Percentiles rank a stretch among this genome's conserved stretches.
These are phyloP conservation scores for Talaromyces sp. DNA, from an alignment of 2,329 filamentous ascomycete species.

Conservation along the genomic window DNA sequence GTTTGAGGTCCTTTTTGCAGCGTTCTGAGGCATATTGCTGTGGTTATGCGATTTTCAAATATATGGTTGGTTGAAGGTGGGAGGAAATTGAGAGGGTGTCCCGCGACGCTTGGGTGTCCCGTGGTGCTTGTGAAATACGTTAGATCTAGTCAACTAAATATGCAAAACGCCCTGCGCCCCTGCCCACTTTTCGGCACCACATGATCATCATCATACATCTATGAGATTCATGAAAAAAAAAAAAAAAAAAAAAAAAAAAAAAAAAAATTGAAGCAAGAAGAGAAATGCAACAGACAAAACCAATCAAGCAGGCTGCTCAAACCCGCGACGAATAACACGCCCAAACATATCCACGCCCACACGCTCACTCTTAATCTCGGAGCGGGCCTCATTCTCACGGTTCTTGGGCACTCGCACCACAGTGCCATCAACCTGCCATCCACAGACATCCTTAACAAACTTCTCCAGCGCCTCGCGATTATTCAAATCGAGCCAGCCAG, in stretches of 20 bases:
- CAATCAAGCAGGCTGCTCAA: conserved; percentile 69
- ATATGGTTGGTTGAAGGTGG: too few species aligned
- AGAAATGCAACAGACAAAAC: too few species aligned
- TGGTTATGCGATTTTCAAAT: too few species aligned
- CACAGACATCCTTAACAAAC: conserved; percentile 79
- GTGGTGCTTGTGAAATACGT: too few species aligned
- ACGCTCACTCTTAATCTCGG: conserved; percentile 89
- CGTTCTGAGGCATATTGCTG: too few species aligned
- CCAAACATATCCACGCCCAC: conserved; percentile 56
- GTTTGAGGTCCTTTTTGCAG: too few species aligned
- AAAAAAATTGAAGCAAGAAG: conserved; percentile 10
- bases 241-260: conserved; percentile 8
- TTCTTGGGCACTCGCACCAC: conserved; percentile 77
- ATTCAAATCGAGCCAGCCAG: conserved; percentile 68
- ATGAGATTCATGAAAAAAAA: conserved; percentile 9
- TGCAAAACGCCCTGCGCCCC: conserved; percentile 12
- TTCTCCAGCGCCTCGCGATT: conserved; percentile 63
- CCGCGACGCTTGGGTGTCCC: too few species aligned
- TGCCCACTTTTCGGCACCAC: conserved; percentile 6
- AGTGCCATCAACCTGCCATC: conserved; percentile 66
- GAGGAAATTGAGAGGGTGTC: too few species aligned
- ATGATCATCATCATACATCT: conserved; percentile 9
- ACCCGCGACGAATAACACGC: conserved; percentile 73
- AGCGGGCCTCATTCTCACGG: conserved; percentile 96
- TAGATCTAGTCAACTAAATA: background rate